Base-by-base conservation (phyloP, 1,284 basidiomycete genomes). In the Pseudozyma pruni region DNA sequence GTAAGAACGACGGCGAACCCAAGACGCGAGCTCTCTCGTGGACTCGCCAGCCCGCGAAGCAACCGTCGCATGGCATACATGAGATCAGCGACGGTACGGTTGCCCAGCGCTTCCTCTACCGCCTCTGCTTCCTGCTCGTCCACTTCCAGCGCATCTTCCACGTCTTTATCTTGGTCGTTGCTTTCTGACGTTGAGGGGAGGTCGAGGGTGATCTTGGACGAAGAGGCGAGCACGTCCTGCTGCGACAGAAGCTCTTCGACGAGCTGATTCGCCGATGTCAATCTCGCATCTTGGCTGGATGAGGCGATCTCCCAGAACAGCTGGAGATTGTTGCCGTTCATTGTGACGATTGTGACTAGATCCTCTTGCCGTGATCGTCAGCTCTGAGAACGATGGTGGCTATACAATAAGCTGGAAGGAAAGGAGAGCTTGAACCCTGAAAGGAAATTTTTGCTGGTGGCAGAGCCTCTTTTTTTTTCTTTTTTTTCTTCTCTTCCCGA, bases 1-100 rank as follows among this genome's bases (percentile, higher is more conserved):
- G 95, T 94, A 72, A 98, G 85, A 17, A 94, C 93, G 39, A 98
- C 94, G 8, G 94, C 92, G 81, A 98, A 98, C 13, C 95, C 95
- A 32, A 96, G 85, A 70, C 95, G 85, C 81, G 93, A 94, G 83
- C 91, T 93, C 83, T 98, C 94, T 70, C 94, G 86, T 2, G 93
- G 91, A 83, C 91, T 94, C 0, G 91, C 93, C 23, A 98, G 85
- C 17, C 95, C 95, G 38, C 78, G 42, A 62, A 79, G 67, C 83
- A 85, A 63, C 81, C 80, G 70, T 58, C 78, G 63, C 39, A 82
- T 33, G 37, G 79, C 51, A 77, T 84, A 87, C 31, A 83, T 79
- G 16, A 86, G 86, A 7, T 87, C 86, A 8, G 84, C 84, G 31
- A 88, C 86, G 38, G 75, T 88, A 47, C 89, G 80, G 40, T 85